Evolutionary conservation across 257 asterid genomes (phyloP).

Genomic region (Nicotiana attenuata): DNA sequence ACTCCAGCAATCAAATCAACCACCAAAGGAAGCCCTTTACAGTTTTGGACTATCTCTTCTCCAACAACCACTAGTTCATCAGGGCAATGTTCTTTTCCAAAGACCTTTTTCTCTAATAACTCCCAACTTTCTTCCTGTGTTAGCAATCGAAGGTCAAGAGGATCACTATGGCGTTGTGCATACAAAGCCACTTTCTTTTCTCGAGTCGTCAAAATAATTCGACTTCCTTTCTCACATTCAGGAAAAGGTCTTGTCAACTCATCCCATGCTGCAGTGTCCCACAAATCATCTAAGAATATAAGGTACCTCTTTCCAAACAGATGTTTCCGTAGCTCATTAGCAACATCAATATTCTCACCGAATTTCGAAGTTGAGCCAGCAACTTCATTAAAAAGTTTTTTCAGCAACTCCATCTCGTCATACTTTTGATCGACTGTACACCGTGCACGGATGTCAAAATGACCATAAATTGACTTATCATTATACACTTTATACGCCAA

Average conservation of each 20-base stretch:
- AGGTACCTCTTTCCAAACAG: conserved; percentile 11
- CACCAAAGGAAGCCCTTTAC: conserved; percentile 23
- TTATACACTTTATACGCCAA: not conserved
- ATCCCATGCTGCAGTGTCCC: conserved; percentile 16
- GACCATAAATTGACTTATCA: not conserved
- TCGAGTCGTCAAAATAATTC: conserved; percentile 14
- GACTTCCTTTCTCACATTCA: not conserved
- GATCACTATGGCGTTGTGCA: not conserved
- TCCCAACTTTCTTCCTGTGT: conserved; percentile 13
- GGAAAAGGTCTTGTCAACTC: conserved; percentile 9
- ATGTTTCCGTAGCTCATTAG: not conserved
- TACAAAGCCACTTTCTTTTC: not conserved
- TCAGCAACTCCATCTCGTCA: not conserved
- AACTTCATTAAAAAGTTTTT: not conserved
- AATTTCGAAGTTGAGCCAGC: not conserved
- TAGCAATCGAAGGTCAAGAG: not conserved
- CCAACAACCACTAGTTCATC: conserved; percentile 17
- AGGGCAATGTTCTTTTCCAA: conserved; percentile 10
- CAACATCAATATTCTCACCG: not conserved
- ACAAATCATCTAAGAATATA: conserved; percentile 22
- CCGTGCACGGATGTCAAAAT: conserved; percentile 14
- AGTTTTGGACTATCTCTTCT: conserved; percentile 6
- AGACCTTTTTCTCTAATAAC: conserved; percentile 9
- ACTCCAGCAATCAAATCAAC: conserved; percentile 19
- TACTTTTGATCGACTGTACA: not conserved